Conservation (phyloP, 139 green algal species). For the Diplosphaera chodatii region DNA sequence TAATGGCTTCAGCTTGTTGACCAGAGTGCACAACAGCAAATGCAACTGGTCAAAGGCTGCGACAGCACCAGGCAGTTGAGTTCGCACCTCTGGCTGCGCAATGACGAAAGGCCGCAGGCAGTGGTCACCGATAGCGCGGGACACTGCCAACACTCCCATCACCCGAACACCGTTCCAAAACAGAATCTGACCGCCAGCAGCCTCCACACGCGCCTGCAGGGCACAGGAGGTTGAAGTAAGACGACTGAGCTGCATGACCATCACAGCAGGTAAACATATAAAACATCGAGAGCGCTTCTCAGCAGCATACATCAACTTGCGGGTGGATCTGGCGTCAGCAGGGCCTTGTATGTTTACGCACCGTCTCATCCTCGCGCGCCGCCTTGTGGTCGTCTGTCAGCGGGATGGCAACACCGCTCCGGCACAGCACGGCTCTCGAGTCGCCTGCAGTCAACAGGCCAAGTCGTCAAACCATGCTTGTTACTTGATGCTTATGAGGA, state of each 20-base stretch:
- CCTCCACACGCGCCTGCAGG: conserved; percentile 51
- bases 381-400: conserved; percentile 75
- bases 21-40: too few species aligned
- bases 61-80: not conserved
- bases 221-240: not conserved
- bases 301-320: too few species aligned
- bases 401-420: conserved; percentile 37
- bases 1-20: too few species aligned
- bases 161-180: conserved; percentile 73
- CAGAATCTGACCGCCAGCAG: conserved; percentile 63
- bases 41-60: not conserved
- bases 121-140: conserved; percentile 64
- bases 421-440: conserved; percentile 69
- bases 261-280: too few species aligned
- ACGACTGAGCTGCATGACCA: not conserved
- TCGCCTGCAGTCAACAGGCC: conserved; percentile 71
- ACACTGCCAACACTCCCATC: conserved; percentile 70
- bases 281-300: too few species aligned
- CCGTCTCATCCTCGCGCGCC: conserved; percentile 62
- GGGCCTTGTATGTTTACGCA: not conserved
- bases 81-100: conserved; percentile 45
- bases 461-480: too few species aligned
- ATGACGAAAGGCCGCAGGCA: conserved; percentile 56
- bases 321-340: too few species aligned
- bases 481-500: too few species aligned